These are phyloP conservation scores for Xylaria venustula DNA, from an alignment of 495 filamentous ascomycete genomes.

Conservation along the genomic window DNA sequence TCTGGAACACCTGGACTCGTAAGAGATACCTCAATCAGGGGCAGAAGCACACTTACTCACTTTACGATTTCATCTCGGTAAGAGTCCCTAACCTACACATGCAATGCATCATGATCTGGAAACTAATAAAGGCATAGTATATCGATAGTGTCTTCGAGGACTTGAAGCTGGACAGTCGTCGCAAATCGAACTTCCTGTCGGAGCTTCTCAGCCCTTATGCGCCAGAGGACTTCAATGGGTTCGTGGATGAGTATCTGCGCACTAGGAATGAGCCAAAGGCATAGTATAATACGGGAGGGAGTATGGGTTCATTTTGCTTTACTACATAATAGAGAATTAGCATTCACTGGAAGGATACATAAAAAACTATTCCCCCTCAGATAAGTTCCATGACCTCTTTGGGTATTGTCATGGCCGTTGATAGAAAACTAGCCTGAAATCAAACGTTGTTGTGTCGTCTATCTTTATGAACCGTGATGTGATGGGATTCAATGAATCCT, in stretches of 20 bases:
- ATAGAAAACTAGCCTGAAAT: no score
- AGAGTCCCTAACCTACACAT: not conserved
- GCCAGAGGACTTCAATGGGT: slow-evolving; percentile 19
- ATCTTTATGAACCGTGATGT: no score
- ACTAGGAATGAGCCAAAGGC: not conserved
- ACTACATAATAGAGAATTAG: not conserved
- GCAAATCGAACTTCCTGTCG: slow-evolving; percentile 17
- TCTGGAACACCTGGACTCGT: slow-evolving; percentile 38
- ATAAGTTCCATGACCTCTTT: no score
- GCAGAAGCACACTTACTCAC: slow-evolving; percentile 20
- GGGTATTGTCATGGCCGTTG: no score
- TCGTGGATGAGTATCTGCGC: slow-evolving; percentile 17
- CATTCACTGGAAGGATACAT: no score
- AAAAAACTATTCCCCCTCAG: no score
- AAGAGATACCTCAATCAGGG: slow-evolving; percentile 37
- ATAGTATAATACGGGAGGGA: not conserved
- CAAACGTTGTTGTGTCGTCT: no score
- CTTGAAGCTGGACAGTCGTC: slow-evolving; percentile 12
- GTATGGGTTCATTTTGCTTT: not conserved
- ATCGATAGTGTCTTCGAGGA: slow-evolving; percentile 21
- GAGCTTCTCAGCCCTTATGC: slow-evolving; percentile 19
- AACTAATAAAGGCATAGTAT: slow-evolving; percentile 19
- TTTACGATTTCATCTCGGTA: slow-evolving; percentile 28
- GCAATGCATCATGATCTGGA: not conserved
- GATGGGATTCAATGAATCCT: no score